These are phyloP conservation scores for Cladosporium oxysporum DNA, from an alignment of 2,329 filamentous ascomycete species.

Conservation along the genomic window DNA sequence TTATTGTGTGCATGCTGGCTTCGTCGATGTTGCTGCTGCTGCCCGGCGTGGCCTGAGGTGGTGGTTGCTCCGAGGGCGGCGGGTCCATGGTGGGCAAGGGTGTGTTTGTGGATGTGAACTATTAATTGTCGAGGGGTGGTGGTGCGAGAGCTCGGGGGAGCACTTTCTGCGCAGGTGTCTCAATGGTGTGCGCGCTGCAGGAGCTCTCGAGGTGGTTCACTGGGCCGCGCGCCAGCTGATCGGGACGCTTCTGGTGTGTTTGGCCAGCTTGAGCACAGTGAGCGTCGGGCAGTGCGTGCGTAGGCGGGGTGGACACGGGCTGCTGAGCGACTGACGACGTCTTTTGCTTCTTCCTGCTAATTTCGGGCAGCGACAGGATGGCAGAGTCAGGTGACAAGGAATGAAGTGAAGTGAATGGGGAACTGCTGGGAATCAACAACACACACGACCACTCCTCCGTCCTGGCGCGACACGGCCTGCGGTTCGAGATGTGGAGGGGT, in stretches of 20 bases:
- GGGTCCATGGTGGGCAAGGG: slow-evolving; percentile 11
- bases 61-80: slow-evolving; percentile 1
- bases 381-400: not conserved
- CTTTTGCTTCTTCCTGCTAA: not conserved
- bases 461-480: not conserved
- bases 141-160: slow-evolving; percentile 9
- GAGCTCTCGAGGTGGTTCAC: not conserved
- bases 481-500: not conserved
- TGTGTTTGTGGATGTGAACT: not conserved
- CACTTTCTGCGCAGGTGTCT: slow-evolving; percentile 14
- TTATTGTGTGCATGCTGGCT: slow-evolving; percentile 52
- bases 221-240: not conserved
- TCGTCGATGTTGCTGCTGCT: slow-evolving; percentile 43
- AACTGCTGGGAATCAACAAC: not conserved
- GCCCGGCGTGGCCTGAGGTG: not conserved
- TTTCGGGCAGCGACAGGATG: not conserved
- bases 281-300: not conserved
- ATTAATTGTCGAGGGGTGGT: not conserved
- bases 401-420: not conserved
- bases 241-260: not conserved
- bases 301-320: not conserved
- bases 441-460: not conserved
- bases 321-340: not conserved
- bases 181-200: slow-evolving; percentile 12
- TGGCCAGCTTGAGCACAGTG: not conserved